These are phyloP conservation scores for Chalciporus sp. DNA, from an alignment of 1,284 basidiomycete species.

Conservation along the genomic window DNA sequence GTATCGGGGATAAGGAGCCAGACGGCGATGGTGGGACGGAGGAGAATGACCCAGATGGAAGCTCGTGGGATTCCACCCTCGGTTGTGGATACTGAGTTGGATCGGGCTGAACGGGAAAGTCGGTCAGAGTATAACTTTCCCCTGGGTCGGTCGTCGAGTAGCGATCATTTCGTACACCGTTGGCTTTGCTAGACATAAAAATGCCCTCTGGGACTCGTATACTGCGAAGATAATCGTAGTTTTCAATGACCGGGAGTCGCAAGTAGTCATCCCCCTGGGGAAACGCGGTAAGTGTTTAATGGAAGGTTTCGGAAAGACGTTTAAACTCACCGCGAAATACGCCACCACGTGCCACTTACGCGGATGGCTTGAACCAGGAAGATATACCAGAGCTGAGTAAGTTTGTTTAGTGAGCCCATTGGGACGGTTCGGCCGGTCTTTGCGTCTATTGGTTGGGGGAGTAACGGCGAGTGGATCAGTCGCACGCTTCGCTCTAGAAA, in stretches of 20 bases:
- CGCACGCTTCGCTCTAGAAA: slow-evolving; percentile 57
- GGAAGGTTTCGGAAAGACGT: slow-evolving; percentile 11
- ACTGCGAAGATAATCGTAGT: slow-evolving; percentile 66
- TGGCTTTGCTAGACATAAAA: slow-evolving; percentile 65
- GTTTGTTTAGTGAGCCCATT: slow-evolving; percentile 80
- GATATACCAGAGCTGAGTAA: slow-evolving; percentile 70
- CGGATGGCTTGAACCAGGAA: slow-evolving; percentile 54
- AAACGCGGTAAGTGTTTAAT: slow-evolving; percentile 16
- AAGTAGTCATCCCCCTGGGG: slow-evolving; percentile 67
- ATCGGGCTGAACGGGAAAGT: slow-evolving; percentile 6
- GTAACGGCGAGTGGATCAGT: slow-evolving; percentile 59
- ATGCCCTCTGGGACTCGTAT: slow-evolving; percentile 64
- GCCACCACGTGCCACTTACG: slow-evolving; percentile 81
- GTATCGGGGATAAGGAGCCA: slow-evolving; percentile 29
- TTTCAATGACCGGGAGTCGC: slow-evolving; percentile 65
- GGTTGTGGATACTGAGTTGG: slow-evolving; percentile 12
- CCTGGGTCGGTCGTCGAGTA: slow-evolving; percentile 32
- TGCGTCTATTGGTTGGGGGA: slow-evolving; percentile 61
- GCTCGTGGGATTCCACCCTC: slow-evolving; percentile 26
- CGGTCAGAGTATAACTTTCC: slow-evolving; percentile 14
- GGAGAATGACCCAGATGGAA: slow-evolving; percentile 39
- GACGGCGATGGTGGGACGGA: slow-evolving; percentile 43
- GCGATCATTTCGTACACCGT: slow-evolving; percentile 45
- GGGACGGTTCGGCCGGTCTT: slow-evolving; percentile 71
- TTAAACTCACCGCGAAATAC: slow-evolving; percentile 65